phyloP scores from a whole-genome alignment of 306 rosid genomes.

The Luffa aegyptiaca region DNA sequence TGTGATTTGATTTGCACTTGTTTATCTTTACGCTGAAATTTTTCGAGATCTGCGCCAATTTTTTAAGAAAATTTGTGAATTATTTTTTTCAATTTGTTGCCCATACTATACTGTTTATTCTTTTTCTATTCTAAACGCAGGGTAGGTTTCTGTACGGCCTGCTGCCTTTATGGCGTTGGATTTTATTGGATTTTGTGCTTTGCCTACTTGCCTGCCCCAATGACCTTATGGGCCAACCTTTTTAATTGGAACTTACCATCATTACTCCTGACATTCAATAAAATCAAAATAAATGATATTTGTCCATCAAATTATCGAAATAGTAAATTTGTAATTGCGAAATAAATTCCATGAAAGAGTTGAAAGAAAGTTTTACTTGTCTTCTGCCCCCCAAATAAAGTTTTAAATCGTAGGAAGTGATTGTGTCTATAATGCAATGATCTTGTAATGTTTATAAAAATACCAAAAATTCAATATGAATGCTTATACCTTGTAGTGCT shows the following conservation, averaged over 20 bases:
- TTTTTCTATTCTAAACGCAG: not conserved
- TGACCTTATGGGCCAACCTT: conserved; percentile 4
- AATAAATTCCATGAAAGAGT: not conserved
- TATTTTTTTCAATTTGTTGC: not conserved
- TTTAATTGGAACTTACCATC: conserved; percentile 11
- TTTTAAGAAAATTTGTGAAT: not conserved
- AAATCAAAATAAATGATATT: not conserved
- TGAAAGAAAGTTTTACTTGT: not conserved
- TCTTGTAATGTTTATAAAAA: not conserved
- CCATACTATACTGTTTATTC: not conserved
- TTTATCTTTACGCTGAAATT: not conserved
- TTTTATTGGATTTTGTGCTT: not conserved
- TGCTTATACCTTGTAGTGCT: not conserved
- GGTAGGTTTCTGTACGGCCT: conserved; percentile 9
- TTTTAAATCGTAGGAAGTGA: not conserved
- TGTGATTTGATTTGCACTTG: conserved; percentile 5
- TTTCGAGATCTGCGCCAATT: conserved; percentile 8
- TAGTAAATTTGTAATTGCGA: not conserved
- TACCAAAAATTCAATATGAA: not conserved
- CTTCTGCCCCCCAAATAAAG: too few species aligned
- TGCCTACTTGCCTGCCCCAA: not conserved
- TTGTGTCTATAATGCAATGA: not conserved
- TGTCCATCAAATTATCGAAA: not conserved
- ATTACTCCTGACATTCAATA: conserved; percentile 5
- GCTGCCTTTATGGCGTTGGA: conserved; percentile 6